These are phyloP conservation scores for Melastoma candidum DNA, from an alignment of 441 rosid species.

Conservation along the genomic window DNA sequence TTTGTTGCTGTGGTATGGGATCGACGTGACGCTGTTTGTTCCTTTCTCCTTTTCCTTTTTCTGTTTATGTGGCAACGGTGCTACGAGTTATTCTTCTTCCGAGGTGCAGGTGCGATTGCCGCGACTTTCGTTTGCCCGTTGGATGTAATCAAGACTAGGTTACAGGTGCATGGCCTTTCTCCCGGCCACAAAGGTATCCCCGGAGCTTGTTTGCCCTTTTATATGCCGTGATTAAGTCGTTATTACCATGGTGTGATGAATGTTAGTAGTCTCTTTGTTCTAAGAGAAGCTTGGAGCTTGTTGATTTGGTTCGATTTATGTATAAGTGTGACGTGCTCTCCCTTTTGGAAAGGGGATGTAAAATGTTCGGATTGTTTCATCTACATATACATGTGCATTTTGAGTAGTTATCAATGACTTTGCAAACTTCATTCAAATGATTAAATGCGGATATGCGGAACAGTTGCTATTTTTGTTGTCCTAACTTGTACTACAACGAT, in stretches of 20 bases:
- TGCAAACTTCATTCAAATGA: too few species aligned
- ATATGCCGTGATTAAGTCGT: constrained; percentile 1
- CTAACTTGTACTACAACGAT: too few species aligned
- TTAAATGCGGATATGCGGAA: too few species aligned
- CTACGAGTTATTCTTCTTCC: background rate
- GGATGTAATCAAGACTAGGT: constrained; percentile 94
- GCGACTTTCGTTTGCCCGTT: constrained; percentile 90
- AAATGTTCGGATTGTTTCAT: too few species aligned
- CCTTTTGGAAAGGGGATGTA: too few species aligned
- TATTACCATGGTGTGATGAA: constrained; percentile 6
- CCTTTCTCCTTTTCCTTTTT: too few species aligned
- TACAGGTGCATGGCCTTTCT: constrained; percentile 87
- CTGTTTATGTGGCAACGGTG: background rate
- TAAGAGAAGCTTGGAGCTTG: too few species aligned
- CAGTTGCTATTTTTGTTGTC: too few species aligned
- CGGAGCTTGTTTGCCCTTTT: constrained; percentile 4
- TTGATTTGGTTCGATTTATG: too few species aligned
- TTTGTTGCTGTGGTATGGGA: background rate
- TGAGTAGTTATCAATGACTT: too few species aligned
- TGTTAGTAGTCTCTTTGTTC: background rate
- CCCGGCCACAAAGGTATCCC: constrained; percentile 49
- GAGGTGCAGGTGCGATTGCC: constrained; percentile 66
- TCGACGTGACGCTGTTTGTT: background rate
- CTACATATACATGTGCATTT: too few species aligned
- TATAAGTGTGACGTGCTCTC: too few species aligned